Conservation (phyloP, 345 rosid species). For the Euclidium syriacum region DNA sequence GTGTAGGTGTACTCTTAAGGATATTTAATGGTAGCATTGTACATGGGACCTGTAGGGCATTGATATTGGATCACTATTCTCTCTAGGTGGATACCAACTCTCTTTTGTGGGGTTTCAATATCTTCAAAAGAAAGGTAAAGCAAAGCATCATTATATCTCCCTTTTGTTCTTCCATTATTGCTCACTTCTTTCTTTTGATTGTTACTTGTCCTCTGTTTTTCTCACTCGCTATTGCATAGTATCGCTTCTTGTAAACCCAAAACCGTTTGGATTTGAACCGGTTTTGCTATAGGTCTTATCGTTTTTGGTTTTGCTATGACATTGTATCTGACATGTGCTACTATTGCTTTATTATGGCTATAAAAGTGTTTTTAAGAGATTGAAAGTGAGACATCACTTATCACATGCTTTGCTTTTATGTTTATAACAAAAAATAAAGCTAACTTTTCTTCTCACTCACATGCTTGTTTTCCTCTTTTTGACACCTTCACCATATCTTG, state of each 20-base stretch:
- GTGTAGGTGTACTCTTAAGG: neutral
- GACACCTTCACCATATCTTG: neutral
- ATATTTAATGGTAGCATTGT: neutral
- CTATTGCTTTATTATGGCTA: neutral
- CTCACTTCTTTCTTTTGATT: slow-evolving; percentile 5
- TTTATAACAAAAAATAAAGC: slow-evolving; percentile 8
- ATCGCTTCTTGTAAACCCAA: neutral
- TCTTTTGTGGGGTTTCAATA: slow-evolving; percentile 23
- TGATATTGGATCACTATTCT: slow-evolving; percentile 28
- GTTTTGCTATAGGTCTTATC: neutral
- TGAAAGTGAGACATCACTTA: slow-evolving; percentile 13
- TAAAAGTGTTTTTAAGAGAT: neutral
- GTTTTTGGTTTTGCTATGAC: neutral
- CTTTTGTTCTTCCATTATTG: slow-evolving; percentile 33
- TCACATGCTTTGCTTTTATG: slow-evolving; percentile 21
- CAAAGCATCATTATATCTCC: slow-evolving; percentile 19
- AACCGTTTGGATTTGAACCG: too few relatives aligned
- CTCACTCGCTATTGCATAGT: neutral
- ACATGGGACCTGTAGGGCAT: slow-evolving; percentile 32
- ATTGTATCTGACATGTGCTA: neutral
- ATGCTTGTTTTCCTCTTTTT: slow-evolving; percentile 21
- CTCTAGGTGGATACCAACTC: slow-evolving; percentile 50
- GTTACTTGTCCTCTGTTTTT: slow-evolving; percentile 9
- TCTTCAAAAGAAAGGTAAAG: slow-evolving; percentile 23
- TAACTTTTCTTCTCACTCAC: slow-evolving; percentile 12